Conservation (phyloP, 305 asterid genomes). For the Fraxinus dipetala region DNA sequence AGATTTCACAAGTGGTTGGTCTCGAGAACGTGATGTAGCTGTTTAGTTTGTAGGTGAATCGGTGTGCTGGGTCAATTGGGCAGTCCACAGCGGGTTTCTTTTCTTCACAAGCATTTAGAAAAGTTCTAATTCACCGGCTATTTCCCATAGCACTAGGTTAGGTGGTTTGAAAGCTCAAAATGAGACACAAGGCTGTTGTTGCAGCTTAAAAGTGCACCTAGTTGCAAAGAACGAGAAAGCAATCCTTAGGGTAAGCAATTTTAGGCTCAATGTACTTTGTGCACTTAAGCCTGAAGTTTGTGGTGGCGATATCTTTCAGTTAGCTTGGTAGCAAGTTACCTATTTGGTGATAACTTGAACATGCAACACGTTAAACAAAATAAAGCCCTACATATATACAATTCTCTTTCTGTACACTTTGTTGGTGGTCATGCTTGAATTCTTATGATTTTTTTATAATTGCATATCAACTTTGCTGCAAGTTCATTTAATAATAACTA, state of each 20-base stretch:
- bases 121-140: neutral
- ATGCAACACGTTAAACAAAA: neutral
- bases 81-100: neutral
- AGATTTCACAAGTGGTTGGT: neutral
- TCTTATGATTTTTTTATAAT: neutral
- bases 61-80: neutral
- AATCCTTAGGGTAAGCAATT: neutral
- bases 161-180: neutral
- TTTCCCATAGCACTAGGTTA: neutral
- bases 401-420: neutral
- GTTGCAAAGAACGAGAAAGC: neutral
- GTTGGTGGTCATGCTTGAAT: neutral
- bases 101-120: neutral
- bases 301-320: neutral
- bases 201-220: neutral
- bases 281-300: neutral
- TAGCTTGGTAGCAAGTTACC: neutral
- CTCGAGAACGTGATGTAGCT: neutral
- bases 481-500: neutral
- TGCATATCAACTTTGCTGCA: neutral
- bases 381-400: neutral
- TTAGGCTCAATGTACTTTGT: neutral
- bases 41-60: neutral
- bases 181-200: neutral
- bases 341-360: neutral